Evolutionary conservation across 306 rosid species (phyloP).

Genomic region (Gillenia trifoliata): DNA sequence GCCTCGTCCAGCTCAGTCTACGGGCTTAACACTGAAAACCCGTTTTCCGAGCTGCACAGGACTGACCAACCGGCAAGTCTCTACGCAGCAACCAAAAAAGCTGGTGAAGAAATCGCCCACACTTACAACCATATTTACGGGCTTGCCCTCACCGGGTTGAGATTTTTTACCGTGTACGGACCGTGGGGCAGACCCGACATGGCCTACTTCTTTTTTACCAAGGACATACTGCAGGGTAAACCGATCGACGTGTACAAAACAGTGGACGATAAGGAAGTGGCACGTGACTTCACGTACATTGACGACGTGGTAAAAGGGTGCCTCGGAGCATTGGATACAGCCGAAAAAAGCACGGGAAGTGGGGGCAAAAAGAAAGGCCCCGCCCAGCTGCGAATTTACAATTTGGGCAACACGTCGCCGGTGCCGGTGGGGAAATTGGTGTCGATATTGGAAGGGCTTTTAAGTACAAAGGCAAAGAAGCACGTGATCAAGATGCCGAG

Average conservation of each 20-base stretch:
- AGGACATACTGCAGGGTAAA: conserved; percentile 72
- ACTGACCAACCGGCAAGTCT: conserved; percentile 85
- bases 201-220: conserved; percentile 92
- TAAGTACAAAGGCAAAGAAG: conserved; percentile 59
- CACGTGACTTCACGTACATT: conserved; percentile 94
- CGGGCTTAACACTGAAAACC: conserved; percentile 71
- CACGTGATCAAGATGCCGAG: conserved; percentile 75
- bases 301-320: conserved; percentile 82
- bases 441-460: conserved; percentile 43
- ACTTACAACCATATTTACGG: conserved; percentile 90
- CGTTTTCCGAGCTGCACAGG: conserved; percentile 66
- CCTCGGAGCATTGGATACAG: conserved; percentile 63
- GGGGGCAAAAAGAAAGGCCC: conserved; percentile 69
- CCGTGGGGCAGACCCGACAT: conserved; percentile 95
- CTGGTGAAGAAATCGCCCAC: conserved; percentile 90
- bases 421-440: conserved; percentile 84
- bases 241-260: conserved; percentile 56
- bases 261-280: conserved; percentile 73
- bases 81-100: conserved; percentile 88
- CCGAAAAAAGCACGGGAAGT: conserved; percentile 75
- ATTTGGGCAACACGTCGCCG: conserved; percentile 81
- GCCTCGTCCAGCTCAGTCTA: conserved; percentile 87
- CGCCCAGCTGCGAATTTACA: conserved; percentile 70
- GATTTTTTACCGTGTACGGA: conserved; percentile 91
- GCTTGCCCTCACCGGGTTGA: conserved; percentile 59